Conservation (phyloP, 2,329 filamentous ascomycete species). For the Colletotrichum graminicola region DNA sequence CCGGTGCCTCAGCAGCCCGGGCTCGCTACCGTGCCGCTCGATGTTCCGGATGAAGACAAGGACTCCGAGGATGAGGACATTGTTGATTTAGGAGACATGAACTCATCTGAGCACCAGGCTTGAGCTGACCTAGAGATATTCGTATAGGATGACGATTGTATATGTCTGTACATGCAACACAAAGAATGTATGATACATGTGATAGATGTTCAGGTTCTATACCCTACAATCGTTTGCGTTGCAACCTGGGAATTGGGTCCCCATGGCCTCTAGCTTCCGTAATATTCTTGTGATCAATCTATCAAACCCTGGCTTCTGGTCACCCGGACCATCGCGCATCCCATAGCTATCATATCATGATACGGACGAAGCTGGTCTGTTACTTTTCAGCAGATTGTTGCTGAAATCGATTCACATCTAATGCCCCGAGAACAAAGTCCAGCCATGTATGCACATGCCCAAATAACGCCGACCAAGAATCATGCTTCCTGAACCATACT, state of each 20-base stretch:
- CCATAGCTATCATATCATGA: not conserved
- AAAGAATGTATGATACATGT: not conserved
- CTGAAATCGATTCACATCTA: conserved; percentile 17
- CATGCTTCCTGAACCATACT: not conserved
- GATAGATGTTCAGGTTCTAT: not conserved
- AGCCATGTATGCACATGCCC: not conserved
- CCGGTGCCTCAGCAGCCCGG: conserved; percentile 47
- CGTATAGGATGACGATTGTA: not conserved
- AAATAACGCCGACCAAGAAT: conserved; percentile 27
- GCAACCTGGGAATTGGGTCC: not conserved
- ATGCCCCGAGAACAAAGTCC: not conserved
- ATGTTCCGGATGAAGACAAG: conserved; percentile 41
- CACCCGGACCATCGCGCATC: not conserved
- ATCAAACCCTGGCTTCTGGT: no score
- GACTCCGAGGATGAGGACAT: conserved; percentile 52
- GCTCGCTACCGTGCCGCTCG: conserved; percentile 16
- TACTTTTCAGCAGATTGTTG: not conserved
- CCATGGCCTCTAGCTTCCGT: not conserved
- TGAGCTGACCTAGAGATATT: not conserved
- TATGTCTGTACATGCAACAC: not conserved
- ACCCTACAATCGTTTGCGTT: not conserved
- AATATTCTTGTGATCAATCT: not conserved
- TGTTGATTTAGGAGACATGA: conserved; percentile 50
- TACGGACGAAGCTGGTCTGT: no score
- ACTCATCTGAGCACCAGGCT: conserved; percentile 30